Conservation (phyloP, 208 protist genomes). For the Leishmania amazonensis region DNA sequence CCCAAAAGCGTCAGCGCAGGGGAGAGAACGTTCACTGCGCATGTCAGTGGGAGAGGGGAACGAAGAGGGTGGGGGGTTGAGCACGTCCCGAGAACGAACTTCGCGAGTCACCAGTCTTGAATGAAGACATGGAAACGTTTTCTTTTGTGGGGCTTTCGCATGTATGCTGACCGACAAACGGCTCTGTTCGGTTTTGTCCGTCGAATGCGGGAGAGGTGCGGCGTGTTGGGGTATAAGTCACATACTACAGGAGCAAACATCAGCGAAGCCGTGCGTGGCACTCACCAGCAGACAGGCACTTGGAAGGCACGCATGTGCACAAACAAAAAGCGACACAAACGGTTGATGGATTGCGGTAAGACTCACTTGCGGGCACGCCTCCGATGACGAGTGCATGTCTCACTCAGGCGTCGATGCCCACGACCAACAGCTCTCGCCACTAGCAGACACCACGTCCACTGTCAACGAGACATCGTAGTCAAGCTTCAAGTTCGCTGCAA, state of each 20-base stretch:
- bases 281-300: background rate
- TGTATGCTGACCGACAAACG: background rate
- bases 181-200: background rate
- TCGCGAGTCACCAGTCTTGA: background rate
- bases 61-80: background rate
- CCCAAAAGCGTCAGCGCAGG: background rate
- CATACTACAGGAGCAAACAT: background rate
- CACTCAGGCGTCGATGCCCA: background rate
- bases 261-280: background rate
- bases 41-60: background rate
- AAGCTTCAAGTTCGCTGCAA: conserved; percentile 25
- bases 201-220: background rate
- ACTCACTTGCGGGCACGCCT: too few relatives aligned
- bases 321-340: too few relatives aligned
- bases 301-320: background rate
- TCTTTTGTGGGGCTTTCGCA: too few relatives aligned
- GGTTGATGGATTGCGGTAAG: too few relatives aligned
- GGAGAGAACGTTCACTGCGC: background rate
- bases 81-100: background rate
- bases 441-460: background rate
- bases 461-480: conserved; percentile 1
- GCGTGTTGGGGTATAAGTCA: background rate
- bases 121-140: background rate
- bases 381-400: background rate
- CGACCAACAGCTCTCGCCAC: background rate